phyloP scores from a whole-genome alignment of 371 early-diverging fungal species.

The Saksenaea vasiformis region DNA sequence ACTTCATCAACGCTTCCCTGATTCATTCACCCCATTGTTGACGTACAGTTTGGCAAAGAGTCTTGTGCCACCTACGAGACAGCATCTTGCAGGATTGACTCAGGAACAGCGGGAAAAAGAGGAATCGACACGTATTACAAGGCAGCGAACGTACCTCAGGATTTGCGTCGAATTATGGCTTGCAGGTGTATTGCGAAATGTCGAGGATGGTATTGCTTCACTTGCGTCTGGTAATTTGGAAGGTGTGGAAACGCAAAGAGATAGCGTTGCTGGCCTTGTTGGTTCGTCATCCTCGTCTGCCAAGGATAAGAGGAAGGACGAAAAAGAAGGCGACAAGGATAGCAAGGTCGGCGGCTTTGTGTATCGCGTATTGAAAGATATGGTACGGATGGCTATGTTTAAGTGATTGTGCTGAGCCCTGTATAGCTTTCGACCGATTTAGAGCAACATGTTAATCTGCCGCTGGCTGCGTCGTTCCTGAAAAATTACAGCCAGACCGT shows the following conservation, averaged over 20 bases:
- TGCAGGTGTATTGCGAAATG: slow-evolving; percentile 74
- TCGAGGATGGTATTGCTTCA: slow-evolving; percentile 64
- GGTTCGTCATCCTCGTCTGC: slow-evolving; percentile 20
- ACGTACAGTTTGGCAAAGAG: slow-evolving; percentile 60
- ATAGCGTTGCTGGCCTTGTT: slow-evolving; percentile 59
- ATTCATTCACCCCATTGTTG: slow-evolving; percentile 73
- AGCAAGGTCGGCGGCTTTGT: slow-evolving; percentile 29
- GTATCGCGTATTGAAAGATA: slow-evolving; percentile 38
- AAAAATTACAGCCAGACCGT: slow-evolving; percentile 68
- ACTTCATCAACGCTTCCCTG: slow-evolving; percentile 90
- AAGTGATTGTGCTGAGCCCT: not conserved
- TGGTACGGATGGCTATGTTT: slow-evolving; percentile 21
- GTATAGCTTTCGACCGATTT: slow-evolving; percentile 46
- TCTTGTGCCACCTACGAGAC: slow-evolving; percentile 52
- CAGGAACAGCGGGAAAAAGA: slow-evolving; percentile 87
- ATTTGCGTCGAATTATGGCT: slow-evolving; percentile 85
- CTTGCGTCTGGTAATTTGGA: slow-evolving; percentile 51
- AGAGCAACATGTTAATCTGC: slow-evolving; percentile 70
- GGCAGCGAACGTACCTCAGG: slow-evolving; percentile 73
- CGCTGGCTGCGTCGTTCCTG: slow-evolving; percentile 75
- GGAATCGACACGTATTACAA: slow-evolving; percentile 70
- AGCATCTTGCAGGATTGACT: slow-evolving; percentile 58
- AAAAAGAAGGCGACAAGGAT: slow-evolving; percentile 22
- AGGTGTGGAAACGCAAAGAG: slow-evolving; percentile 52
- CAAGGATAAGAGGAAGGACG: slow-evolving; percentile 22